Evolutionary conservation across 176 grass and related monocot genomes (phyloP).

Genomic region (Areca catechu): DNA sequence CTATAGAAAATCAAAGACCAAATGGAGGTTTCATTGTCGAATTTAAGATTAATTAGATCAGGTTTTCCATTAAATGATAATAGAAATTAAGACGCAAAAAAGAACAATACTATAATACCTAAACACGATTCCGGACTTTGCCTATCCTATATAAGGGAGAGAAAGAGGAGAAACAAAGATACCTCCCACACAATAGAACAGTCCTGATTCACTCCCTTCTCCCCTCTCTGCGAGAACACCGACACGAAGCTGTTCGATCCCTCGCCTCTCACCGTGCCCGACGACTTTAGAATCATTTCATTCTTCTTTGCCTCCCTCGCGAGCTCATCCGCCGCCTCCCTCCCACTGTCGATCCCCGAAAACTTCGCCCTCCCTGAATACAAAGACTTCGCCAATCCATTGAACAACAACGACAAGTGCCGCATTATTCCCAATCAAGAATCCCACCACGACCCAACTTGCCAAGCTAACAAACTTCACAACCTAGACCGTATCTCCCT

Average conservation of each 20-base stretch:
- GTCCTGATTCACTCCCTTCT: constrained; percentile 94
- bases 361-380: constrained; percentile 41
- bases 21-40: no score
- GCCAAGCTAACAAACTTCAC: not conserved
- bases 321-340: constrained; percentile 17
- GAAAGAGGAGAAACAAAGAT: not conserved
- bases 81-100: no score
- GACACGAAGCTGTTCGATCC: constrained; percentile 63
- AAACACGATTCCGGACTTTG: not conserved
- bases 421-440: constrained; percentile 30
- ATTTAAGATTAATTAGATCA: no score
- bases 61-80: no score
- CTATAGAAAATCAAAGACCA: no score
- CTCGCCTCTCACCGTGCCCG: constrained; percentile 46
- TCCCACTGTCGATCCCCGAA: not conserved
- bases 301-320: constrained; percentile 21
- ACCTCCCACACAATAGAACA: constrained; percentile 90
- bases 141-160: constrained; percentile 19
- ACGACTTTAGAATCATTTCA: constrained; percentile 45
- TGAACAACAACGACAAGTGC: constrained; percentile 72
- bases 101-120: no score
- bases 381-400: constrained; percentile 70
- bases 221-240: constrained; percentile 77
- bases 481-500: not conserved
- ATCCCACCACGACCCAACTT: not conserved